These are phyloP conservation scores for Calonectria leucothoes DNA, from an alignment of 2,329 filamentous ascomycete genomes.

Conservation along the genomic window DNA sequence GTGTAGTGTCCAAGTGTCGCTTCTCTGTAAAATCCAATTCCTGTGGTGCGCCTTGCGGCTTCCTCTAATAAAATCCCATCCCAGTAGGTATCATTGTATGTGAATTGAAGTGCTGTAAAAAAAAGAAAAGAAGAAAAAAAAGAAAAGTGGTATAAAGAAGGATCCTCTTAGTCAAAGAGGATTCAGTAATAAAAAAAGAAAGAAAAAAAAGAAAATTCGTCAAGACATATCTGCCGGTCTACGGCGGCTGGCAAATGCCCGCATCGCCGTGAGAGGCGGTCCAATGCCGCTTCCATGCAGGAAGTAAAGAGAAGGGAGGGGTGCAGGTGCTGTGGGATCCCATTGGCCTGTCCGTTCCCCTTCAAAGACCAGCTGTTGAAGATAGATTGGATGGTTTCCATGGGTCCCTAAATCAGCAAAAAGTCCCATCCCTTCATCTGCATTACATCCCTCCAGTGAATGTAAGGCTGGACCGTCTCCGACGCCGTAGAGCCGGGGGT, in stretches of 20 bases:
- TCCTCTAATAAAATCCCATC: constrained; percentile 50
- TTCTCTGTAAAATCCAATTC: constrained; percentile 38
- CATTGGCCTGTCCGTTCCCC: constrained; percentile 40
- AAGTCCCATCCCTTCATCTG: constrained; percentile 91
- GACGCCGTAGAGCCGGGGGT: constrained; percentile 50
- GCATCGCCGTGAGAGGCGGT: constrained; percentile 48
- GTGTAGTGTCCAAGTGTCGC: constrained; percentile 46
- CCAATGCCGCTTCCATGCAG: constrained; percentile 38
- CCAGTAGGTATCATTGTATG: constrained; percentile 49
- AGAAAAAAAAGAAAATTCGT: constrained; percentile 39
- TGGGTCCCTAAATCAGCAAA: constrained; percentile 77
- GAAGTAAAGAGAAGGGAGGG: constrained; percentile 35
- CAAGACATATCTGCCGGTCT: constrained; percentile 18
- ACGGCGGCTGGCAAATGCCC: constrained; percentile 49
- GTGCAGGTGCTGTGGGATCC: constrained; percentile 24
- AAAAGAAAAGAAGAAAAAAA: constrained; percentile 37
- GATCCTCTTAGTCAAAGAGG: constrained; percentile 37
- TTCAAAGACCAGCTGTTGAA: constrained; percentile 53
- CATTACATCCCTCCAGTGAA: constrained; percentile 98
- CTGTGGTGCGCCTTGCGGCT: constrained; percentile 53
- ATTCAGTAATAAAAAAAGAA: too few relatives aligned
- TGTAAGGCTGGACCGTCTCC: constrained; percentile 67
- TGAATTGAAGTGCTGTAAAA: constrained; percentile 38
- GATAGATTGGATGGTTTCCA: constrained; percentile 26
- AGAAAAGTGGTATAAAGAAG: constrained; percentile 34